A percentile compares a stretch with the other conserved stretches of the same genome.
phyloP scores from a whole-genome alignment of 768 basidiomycete species.

The Suillus weaverae region DNA sequence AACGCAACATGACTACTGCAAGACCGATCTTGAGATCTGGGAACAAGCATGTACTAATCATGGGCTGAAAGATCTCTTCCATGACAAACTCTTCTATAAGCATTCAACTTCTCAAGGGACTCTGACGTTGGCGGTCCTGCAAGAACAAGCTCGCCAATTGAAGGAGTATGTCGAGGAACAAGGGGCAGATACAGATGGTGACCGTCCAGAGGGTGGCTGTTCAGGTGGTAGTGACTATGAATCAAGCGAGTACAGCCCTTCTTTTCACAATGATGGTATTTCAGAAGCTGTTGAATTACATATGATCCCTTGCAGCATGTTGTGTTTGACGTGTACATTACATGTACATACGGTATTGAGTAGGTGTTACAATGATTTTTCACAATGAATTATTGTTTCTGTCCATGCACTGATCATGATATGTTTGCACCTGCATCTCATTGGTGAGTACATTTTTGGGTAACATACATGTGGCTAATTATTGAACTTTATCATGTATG shows the following conservation, averaged over 20 bases:
- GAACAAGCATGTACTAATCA: not conserved
- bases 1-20: not conserved
- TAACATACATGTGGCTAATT: too few relatives aligned
- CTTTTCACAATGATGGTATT: not conserved
- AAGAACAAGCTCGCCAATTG: not conserved
- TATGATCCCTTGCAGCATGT: not conserved
- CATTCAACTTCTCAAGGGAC: not conserved
- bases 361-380: too few relatives aligned
- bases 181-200: not conserved
- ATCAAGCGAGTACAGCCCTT: not conserved
- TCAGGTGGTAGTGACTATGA: not conserved
- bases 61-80: not conserved
- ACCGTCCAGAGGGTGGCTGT: not conserved
- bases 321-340: not conserved
- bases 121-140: not conserved
- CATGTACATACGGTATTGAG: not conserved
- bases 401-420: too few relatives aligned
- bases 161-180: not conserved
- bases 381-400: too few relatives aligned
- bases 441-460: too few relatives aligned
- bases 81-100: not conserved
- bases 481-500: too few relatives aligned
- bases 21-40: not conserved
- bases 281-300: not conserved
- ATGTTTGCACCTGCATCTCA: too few relatives aligned